These are phyloP conservation scores for Chromera velia DNA, from an alignment of 73 alveolate species.

Conservation along the genomic window DNA sequence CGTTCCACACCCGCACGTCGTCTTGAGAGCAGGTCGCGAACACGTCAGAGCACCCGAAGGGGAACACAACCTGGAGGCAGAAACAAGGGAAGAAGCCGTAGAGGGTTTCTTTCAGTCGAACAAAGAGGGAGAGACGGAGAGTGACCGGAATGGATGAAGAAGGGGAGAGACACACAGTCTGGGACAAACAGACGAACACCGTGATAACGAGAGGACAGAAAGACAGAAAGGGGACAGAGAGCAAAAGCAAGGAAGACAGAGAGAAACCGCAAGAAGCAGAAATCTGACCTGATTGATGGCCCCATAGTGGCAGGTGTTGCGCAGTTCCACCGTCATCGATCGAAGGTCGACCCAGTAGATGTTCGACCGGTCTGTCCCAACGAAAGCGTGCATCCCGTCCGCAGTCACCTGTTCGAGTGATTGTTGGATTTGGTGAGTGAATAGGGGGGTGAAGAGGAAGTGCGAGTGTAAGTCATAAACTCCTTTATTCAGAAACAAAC, in stretches of 20 bases:
- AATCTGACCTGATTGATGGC: slow-evolving; percentile 77
- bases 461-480: no score
- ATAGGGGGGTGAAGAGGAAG: no score
- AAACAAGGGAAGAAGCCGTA: not conserved
- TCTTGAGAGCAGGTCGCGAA: slow-evolving; percentile 88
- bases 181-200: no score
- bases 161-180: no score
- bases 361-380: slow-evolving; percentile 75
- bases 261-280: slow-evolving; percentile 66
- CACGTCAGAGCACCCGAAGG: slow-evolving; percentile 60
- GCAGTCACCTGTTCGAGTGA: not conserved
- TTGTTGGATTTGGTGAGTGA: slow-evolving; percentile 7
- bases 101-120: not conserved
- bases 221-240: not conserved
- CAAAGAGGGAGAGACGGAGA: no score
- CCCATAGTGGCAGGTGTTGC: slow-evolving; percentile 91
- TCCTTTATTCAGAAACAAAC: no score
- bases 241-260: not conserved
- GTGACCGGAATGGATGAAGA: no score
- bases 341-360: slow-evolving; percentile 69
- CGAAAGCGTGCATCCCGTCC: slow-evolving; percentile 86
- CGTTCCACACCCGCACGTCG: slow-evolving; percentile 92
- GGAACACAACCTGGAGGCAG: slow-evolving; percentile 16
- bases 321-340: slow-evolving; percentile 70
- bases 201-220: no score